Base-by-base conservation (phyloP, 1,139 yeast species). In the Zygosaccharomyces pseudobailii region DNA sequence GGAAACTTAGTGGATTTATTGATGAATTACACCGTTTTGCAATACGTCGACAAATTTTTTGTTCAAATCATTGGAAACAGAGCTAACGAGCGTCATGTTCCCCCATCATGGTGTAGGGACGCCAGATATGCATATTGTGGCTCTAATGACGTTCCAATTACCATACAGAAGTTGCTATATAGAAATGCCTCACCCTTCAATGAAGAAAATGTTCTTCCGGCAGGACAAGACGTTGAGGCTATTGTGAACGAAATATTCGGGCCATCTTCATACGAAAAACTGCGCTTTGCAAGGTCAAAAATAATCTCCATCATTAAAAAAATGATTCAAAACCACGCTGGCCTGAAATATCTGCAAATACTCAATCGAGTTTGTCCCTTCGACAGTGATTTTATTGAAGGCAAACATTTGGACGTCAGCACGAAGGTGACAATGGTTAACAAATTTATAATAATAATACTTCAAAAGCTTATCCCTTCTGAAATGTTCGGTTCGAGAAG, bases 401-500 rank as follows among this genome's bases (percentile, higher is more conserved):
- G 19, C 1, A 27, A 46, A 4, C 62, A 58, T 48, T 25, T 54
- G 10, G 58, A 49, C 3, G 36, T 38, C 6, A 48, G 46, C 27
- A 53, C 55, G 6, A 41, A 50, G 5, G 34, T 40, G 1, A 51
- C 55, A 9, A 38, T 51, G 0, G 79, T 83, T 0, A 55, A 72
- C 0, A 64, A 58, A 40, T 76, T 79, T 52, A 58, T 77, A 1
- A 55, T 74, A 2, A 58, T 70, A 0, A 49, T 79, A 0, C 48
- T 78, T 3, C 76, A 75, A 6, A 74, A 71, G 45, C 50, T 84
- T 0, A 66, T 85, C 28, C 88, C 92, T 0, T 36, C 61, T 1
- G 71, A 69, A 7, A 55, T 77, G 2, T 77, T 84, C 71, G 96
- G 96, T 0, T 63, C 78, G 1, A 51, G 52, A 2, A 51, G 55